These are phyloP conservation scores for Hypoxylon trugodes DNA, from an alignment of 495 filamentous ascomycete genomes.

Conservation along the genomic window DNA sequence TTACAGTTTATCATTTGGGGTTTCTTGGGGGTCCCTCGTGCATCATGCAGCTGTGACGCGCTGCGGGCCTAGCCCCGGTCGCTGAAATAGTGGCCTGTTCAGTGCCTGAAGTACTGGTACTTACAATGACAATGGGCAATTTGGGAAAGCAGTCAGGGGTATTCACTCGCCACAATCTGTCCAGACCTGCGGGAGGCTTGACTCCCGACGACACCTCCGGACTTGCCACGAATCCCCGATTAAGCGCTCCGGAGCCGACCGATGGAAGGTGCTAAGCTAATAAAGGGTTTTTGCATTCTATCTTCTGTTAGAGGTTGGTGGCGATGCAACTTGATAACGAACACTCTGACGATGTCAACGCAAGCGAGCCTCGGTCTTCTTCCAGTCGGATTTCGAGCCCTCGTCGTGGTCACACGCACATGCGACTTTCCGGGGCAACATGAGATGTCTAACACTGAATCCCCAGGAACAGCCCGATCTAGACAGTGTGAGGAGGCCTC, in stretches of 20 bases:
- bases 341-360: slow-evolving; percentile 3
- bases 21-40: slow-evolving; percentile 30
- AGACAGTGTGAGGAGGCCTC: slow-evolving; percentile 30
- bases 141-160: too few species aligned
- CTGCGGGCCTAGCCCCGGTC: slow-evolving; percentile 23
- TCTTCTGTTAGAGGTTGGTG: not conserved
- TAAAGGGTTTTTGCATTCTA: not conserved
- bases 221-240: slow-evolving; percentile 16
- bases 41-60: slow-evolving; percentile 34
- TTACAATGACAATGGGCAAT: slow-evolving; percentile 18
- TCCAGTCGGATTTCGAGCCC: slow-evolving; percentile 21
- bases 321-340: not conserved
- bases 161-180: slow-evolving; percentile 36
- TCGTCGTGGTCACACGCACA: slow-evolving; percentile 22
- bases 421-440: slow-evolving; percentile 31
- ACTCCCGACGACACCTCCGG: slow-evolving; percentile 26
- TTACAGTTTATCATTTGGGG: slow-evolving; percentile 25
- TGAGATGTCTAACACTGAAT: slow-evolving; percentile 9
- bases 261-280: not conserved
- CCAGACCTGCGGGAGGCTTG: slow-evolving; percentile 39
- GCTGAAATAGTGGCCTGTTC: slow-evolving; percentile 8
- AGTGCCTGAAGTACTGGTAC: slow-evolving; percentile 35
- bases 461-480: slow-evolving; percentile 30
- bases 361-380: slow-evolving; percentile 16
- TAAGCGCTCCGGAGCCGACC: slow-evolving; percentile 19